A percentile compares a stretch with the other conserved stretches of the same genome.
Conservation (phyloP, 768 basidiomycete genomes). For the Dendrothele bispora region DNA sequence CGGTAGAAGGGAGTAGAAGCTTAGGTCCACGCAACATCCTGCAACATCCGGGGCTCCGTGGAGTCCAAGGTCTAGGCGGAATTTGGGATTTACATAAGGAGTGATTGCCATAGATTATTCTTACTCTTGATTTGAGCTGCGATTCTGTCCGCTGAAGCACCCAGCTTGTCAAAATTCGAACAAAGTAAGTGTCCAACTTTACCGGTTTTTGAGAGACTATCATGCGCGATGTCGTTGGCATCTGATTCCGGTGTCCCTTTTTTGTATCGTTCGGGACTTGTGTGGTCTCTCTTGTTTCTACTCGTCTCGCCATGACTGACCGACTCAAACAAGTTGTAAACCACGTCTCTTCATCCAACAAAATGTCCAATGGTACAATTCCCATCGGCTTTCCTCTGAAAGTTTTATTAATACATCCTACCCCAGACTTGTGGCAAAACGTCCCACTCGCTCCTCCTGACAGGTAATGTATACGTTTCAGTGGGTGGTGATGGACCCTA, state of each 20-base stretch:
- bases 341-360: slow-evolving; percentile 44
- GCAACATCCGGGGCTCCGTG: too few species aligned
- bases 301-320: slow-evolving; percentile 40
- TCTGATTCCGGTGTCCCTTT: slow-evolving; percentile 3
- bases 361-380: slow-evolving; percentile 56
- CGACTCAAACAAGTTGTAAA: slow-evolving; percentile 61
- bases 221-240: background rate
- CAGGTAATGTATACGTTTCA: slow-evolving; percentile 56
- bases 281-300: background rate
- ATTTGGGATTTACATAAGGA: too few species aligned
- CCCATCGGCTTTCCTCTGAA: slow-evolving; percentile 12
- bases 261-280: background rate
- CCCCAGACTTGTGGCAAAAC: slow-evolving; percentile 67
- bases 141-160: too few species aligned
- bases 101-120: too few species aligned
- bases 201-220: too few species aligned
- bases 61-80: too few species aligned
- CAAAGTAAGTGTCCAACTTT: too few species aligned
- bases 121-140: too few species aligned
- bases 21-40: too few species aligned
- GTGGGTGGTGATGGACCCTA: background rate
- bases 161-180: too few species aligned
- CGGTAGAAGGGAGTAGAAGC: too few species aligned
- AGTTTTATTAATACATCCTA: background rate
- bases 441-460: slow-evolving; percentile 87